A percentile compares a stretch with the other conserved stretches of the same genome.
phyloP scores from a whole-genome alignment of 129 eudicot genomes.

The Flaveria linearis region DNA sequence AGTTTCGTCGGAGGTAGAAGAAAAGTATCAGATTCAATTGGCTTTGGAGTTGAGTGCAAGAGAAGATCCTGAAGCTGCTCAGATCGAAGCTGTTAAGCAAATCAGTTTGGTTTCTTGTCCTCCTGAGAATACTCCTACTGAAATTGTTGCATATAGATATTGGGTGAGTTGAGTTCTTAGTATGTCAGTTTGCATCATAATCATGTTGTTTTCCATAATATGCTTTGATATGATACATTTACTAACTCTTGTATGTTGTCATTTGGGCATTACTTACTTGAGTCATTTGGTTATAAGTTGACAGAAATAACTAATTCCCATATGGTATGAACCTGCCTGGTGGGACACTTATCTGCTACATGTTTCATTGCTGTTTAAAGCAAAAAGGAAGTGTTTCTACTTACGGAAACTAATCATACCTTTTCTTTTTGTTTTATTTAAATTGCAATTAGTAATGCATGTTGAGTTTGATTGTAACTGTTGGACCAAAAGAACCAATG shows the following conservation, averaged over 20 bases:
- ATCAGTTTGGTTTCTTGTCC: slow-evolving; percentile 81
- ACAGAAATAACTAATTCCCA: neutral
- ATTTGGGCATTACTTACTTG: no score
- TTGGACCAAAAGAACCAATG: no score
- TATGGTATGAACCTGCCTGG: neutral
- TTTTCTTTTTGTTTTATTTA: neutral
- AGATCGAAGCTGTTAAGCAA: slow-evolving; percentile 96
- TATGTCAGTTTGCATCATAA: neutral
- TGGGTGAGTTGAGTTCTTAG: slow-evolving; percentile 2
- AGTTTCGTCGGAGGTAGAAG: slow-evolving; percentile 48
- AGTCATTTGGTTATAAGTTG: neutral
- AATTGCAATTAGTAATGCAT: neutral
- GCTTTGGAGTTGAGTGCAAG: slow-evolving; percentile 92
- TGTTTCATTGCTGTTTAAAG: neutral
- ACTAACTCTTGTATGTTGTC: no score
- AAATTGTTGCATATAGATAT: slow-evolving; percentile 72
- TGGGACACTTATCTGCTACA: neutral
- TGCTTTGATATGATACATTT: neutral
- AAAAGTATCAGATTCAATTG: slow-evolving; percentile 88
- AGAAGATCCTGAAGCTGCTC: slow-evolving; percentile 97
- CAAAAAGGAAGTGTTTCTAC: slow-evolving; percentile 3
- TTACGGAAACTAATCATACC: neutral
- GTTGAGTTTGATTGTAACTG: slow-evolving; percentile 8
- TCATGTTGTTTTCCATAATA: neutral
- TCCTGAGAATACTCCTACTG: slow-evolving; percentile 63